Evolutionary conservation across 257 asterid species (phyloP).

Genomic region (Leonotis leonurus): DNA sequence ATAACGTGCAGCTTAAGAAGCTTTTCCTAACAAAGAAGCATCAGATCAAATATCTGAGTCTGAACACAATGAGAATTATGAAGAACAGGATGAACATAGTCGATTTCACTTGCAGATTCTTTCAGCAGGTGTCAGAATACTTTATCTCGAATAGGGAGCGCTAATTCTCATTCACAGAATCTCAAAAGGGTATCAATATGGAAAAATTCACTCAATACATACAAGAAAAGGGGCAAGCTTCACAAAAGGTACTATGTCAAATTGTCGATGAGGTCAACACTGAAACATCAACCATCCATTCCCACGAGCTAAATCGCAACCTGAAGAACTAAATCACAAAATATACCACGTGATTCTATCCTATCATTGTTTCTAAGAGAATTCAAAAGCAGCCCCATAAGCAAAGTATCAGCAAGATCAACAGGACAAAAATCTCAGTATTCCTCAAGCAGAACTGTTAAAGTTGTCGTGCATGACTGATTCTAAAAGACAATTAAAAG

Average conservation of each 20-base stretch:
- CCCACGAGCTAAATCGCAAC: conserved; percentile 6
- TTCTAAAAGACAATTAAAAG: conserved; percentile 17
- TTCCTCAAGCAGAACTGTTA: conserved; percentile 16
- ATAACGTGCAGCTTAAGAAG: not conserved
- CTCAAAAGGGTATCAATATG: not conserved
- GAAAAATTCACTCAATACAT: not conserved
- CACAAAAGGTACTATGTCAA: conserved; percentile 21
- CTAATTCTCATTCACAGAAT: conserved; percentile 5
- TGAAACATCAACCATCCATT: conserved; percentile 4
- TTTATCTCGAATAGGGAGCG: not conserved
- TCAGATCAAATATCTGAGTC: conserved; percentile 3
- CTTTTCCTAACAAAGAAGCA: not conserved
- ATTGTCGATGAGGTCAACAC: conserved; percentile 2
- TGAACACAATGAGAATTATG: conserved; percentile 4
- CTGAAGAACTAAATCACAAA: not conserved
- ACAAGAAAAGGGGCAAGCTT: conserved; percentile 11
- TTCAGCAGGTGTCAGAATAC: conserved; percentile 1
- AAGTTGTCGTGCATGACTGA: conserved; percentile 10
- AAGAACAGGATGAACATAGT: not conserved
- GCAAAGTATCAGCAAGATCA: conserved; percentile 14
- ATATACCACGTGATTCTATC: conserved; percentile 2
- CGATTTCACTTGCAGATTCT: not conserved
- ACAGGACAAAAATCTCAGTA: conserved; percentile 20
- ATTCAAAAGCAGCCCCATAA: conserved; percentile 19
- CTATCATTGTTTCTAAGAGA: not conserved